phyloP scores from a whole-genome alignment of 179 eudicot genomes.

The Carnegiea gigantea region DNA sequence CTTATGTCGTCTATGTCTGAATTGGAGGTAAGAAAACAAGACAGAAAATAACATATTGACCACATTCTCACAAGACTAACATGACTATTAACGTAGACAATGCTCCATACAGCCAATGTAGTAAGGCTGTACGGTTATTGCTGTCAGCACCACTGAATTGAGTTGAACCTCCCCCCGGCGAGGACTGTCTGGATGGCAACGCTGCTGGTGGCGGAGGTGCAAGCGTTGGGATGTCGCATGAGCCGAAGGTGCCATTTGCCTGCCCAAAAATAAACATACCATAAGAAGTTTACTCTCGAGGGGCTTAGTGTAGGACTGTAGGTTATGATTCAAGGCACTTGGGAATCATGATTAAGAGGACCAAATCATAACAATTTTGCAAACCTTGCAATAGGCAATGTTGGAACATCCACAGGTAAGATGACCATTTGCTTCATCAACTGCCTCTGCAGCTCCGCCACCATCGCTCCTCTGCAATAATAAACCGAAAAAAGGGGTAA shows the following conservation, averaged over 20 bases:
- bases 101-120: conserved; percentile 25
- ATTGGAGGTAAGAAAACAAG: background rate
- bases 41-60: conserved; percentile 14
- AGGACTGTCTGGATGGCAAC: conserved; percentile 24
- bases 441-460: conserved; percentile 87
- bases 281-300: background rate
- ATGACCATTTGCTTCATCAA: conserved; percentile 81
- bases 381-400: conserved; percentile 89
- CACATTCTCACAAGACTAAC: conserved; percentile 23
- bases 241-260: conserved; percentile 66
- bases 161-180: conserved; percentile 7
- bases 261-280: conserved; percentile 18
- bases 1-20: background rate
- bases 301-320: background rate
- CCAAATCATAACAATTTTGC: background rate
- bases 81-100: conserved; percentile 15
- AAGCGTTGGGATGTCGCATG: conserved; percentile 59
- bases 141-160: conserved; percentile 23
- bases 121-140: background rate
- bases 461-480: conserved; percentile 69
- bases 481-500: background rate
- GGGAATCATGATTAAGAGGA: too few species aligned
- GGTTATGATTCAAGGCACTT: too few species aligned
- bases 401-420: conserved; percentile 71
- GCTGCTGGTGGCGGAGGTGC: conserved; percentile 90